Evolutionary conservation across 345 rosid genomes (phyloP), one percentile per base, ranked within the genome.

Genomic region (Gossypium ekmanianum): DNA sequence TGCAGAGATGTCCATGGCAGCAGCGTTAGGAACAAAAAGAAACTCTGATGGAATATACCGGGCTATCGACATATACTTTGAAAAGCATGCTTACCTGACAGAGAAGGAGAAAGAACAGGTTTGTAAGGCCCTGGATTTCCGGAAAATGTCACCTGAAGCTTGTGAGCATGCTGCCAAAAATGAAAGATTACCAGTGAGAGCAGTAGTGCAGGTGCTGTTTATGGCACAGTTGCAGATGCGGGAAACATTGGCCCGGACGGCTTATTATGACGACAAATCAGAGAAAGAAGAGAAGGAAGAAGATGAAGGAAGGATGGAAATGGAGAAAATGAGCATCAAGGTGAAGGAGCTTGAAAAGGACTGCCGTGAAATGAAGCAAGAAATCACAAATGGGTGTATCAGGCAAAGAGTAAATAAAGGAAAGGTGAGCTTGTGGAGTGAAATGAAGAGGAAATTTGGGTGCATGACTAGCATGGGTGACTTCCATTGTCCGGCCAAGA

Each of bases 371-470:
- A 84, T 89, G 79, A 87, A 75, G 83, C 81, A 81, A 79, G 92
- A 87, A 80, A 84, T 90, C 27, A 81, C 76, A 65, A 77, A 68
- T 68, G 81, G 77, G 41, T 63, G 84, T 62, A 78, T 72, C 73
- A 77, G 61, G 68, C 71, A 79, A 61, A 34, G 39, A 78, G 34
- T 62, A 67, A 88, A 77, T 44, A 81, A 75, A 56, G 83, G 75
- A 66, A 93, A 87, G 78, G 51, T 48, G 65, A 87, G 87, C 77
- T 73, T 89, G 77, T 94, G 97, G 97, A 83, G 66, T 71, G 85
- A 84, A 67, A 85, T 94, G 87, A 94, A 34, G 39, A 94, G 97
- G 78, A 94, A 92, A 72, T 84, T 92, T 44, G 97, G 98, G 41
- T 92, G 98, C 88, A 34, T 34, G 39, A 34, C 39, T 34, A 34